Base-by-base conservation (phyloP, 768 basidiomycete genomes). In the Mycena olivaceomarginata region DNA sequence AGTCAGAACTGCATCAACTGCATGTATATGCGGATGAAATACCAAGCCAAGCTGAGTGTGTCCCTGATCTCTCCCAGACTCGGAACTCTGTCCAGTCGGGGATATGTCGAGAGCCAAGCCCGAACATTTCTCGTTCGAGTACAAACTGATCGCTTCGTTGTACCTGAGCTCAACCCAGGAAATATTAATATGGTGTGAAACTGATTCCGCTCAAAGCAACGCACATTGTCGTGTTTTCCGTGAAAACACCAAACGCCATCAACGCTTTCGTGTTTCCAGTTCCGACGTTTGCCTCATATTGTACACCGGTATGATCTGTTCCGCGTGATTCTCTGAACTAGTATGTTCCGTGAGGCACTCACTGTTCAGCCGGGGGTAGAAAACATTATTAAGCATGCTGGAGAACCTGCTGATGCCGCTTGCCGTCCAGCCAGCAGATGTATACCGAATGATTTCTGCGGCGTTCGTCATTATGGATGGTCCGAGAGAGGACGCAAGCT, bases 281-380 rank as follows among this genome's bases (percentile, higher is more conserved):
- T 31, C 31, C 31, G 31, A 31, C 31, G 31, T 31, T 46, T 46
- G 45, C 45, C 45, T 46, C 45, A 15, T 46, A 46, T 46, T 46
- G 45, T 46, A 46, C 45, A 15, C 45, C 45, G 45, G 45, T 46
- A 46, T 46, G 45, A 46, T 46, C 45, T 46, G 45, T 15, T 46
- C 11, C 15, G 45, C 45, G 45, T 46, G 45, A 46, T 10, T 46
- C 45, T 46, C 45, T 15, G 45, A 46, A 15, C 10, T 46, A 46
- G 45, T 15, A 46, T 46, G 45, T 46, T 46, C 45, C 45, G 45
- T 46, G 45, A 46, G 20, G 51, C 39, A 68, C 67, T 68, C 67
- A 68, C 67, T 68, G 67, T 68, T 68, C 67, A 68, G 67, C 53
- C 67, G 67, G 41, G 67, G 67, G 67, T 68, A 68, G 48, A 68